phyloP scores from a whole-genome alignment of 495 filamentous ascomycete genomes.

The Penicillium argentinense region DNA sequence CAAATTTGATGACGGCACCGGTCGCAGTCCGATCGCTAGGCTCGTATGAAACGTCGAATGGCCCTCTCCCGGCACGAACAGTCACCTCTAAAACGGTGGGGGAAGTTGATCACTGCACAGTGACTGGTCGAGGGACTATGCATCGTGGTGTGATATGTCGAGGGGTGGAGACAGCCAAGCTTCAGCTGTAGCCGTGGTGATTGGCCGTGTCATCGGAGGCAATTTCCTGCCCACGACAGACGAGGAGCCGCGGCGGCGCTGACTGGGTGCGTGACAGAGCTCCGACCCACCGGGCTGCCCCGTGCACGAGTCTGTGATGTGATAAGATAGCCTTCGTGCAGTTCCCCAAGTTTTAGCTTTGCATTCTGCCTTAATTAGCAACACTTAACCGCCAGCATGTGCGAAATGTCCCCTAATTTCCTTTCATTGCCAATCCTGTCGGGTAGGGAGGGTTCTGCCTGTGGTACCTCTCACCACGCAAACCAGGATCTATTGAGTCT shows the following conservation, averaged over 20 bases:
- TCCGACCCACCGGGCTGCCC: too few relatives aligned
- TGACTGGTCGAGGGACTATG: not conserved
- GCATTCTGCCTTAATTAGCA: constrained; percentile 28
- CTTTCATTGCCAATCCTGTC: constrained; percentile 1
- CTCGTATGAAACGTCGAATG: not conserved
- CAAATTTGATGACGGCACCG: constrained; percentile 1
- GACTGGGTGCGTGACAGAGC: too few relatives aligned
- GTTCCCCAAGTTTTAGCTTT: too few relatives aligned
- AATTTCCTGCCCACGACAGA: too few relatives aligned
- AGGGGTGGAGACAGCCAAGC: not conserved
- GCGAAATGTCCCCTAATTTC: constrained; percentile 2
- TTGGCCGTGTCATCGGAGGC: too few relatives aligned
- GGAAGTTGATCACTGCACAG: not conserved
- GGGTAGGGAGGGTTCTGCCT: too few relatives aligned
- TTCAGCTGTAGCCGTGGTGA: too few relatives aligned
- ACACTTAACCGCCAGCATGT: constrained; percentile 26
- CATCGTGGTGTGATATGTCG: not conserved
- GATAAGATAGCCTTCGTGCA: not conserved
- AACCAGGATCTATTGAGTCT: too few relatives aligned
- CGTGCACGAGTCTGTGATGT: too few relatives aligned
- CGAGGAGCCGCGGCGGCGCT: too few relatives aligned
- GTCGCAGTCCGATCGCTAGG: constrained; percentile 1
- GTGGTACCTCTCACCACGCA: too few relatives aligned
- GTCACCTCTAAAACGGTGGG: not conserved
- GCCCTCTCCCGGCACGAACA: not conserved